Conservation (phyloP, 305 asterid species). For the Stenogyne calaminthoides region DNA sequence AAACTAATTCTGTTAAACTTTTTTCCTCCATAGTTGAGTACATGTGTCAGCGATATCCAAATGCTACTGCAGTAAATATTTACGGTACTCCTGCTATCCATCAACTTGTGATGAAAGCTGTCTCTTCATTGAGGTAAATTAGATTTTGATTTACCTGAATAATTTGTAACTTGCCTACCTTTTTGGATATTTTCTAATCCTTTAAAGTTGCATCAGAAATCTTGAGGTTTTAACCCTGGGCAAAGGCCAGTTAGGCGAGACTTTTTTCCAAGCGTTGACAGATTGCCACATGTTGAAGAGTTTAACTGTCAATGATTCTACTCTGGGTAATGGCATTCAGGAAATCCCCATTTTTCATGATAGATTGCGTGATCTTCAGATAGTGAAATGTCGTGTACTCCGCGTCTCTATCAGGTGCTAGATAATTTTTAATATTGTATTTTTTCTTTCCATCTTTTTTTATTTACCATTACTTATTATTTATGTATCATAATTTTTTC, state of each 20-base stretch:
- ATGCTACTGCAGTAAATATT: slow-evolving; percentile 79
- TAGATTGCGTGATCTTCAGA: slow-evolving; percentile 72
- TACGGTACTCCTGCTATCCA: slow-evolving; percentile 73
- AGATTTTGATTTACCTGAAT: slow-evolving; percentile 20
- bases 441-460: neutral
- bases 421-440: neutral
- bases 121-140: slow-evolving; percentile 70
- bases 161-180: neutral
- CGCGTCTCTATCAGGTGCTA: slow-evolving; percentile 86
- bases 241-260: slow-evolving; percentile 83
- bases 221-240: slow-evolving; percentile 91
- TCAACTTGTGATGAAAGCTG: slow-evolving; percentile 71
- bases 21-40: slow-evolving; percentile 64
- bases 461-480: neutral
- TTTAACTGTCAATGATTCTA: slow-evolving; percentile 83
- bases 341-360: slow-evolving; percentile 80
- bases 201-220: slow-evolving; percentile 54
- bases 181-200: slow-evolving; percentile 33
- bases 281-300: slow-evolving; percentile 79
- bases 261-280: slow-evolving; percentile 74
- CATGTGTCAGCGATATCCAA: slow-evolving; percentile 91
- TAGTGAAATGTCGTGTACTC: slow-evolving; percentile 91
- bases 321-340: slow-evolving; percentile 90
- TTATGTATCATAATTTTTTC: slow-evolving; percentile 25
- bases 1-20: slow-evolving; percentile 21